Conservation (phyloP, 176 grass and related monocot species). For the Poa pratensis region DNA sequence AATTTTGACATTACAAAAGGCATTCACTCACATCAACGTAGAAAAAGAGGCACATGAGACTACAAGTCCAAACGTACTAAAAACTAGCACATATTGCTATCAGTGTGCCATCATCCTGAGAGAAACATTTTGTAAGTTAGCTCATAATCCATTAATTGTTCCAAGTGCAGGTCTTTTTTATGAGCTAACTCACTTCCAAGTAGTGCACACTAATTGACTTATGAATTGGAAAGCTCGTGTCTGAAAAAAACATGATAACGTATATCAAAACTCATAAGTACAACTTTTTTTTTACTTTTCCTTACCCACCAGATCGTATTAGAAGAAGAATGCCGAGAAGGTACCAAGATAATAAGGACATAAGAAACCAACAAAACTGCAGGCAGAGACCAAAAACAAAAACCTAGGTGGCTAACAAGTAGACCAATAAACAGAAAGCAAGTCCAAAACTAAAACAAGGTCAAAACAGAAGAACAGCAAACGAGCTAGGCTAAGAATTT, state of each 20-base stretch:
- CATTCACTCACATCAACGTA: background rate
- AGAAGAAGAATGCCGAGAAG: background rate
- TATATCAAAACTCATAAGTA: background rate
- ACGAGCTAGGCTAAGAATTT: background rate
- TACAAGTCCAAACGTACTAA: background rate
- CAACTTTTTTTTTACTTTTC: background rate
- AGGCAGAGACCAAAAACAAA: background rate
- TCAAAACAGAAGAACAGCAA: background rate
- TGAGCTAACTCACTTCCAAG: background rate
- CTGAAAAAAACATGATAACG: background rate
- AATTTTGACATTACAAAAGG: slow-evolving; percentile 4
- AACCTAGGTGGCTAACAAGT: slow-evolving; percentile 5
- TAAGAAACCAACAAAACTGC: background rate
- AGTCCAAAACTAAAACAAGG: background rate
- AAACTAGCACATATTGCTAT: background rate
- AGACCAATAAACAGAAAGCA: background rate
- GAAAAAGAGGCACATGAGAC: background rate
- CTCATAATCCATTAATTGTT: slow-evolving; percentile 1
- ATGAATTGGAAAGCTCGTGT: background rate
- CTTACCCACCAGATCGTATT: background rate
- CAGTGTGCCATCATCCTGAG: slow-evolving; percentile 5
- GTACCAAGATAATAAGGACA: background rate
- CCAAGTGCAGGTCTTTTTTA: background rate
- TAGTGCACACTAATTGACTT: background rate
- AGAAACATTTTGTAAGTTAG: slow-evolving; percentile 23